These are phyloP conservation scores for Aspergillus spinulosporus DNA, from an alignment of 2,329 filamentous ascomycete species.

Conservation along the genomic window DNA sequence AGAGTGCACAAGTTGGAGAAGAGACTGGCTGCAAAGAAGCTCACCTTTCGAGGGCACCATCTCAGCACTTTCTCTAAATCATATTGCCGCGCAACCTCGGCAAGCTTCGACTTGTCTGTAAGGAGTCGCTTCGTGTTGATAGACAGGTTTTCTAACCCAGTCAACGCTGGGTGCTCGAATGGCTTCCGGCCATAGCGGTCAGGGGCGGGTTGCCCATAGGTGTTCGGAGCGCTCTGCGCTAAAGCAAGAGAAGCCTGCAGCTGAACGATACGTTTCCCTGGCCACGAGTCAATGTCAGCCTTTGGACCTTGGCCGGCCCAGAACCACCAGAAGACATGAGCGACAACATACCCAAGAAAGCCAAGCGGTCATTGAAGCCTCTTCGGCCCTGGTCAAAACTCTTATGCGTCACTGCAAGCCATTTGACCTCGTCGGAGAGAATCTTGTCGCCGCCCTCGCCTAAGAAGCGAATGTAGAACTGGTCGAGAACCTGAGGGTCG, in stretches of 20 bases:
- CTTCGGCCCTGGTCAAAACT: conserved; percentile 93
- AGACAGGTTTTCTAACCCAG: conserved; percentile 70
- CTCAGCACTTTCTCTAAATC: conserved; percentile 74
- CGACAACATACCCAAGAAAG: conserved; percentile 70
- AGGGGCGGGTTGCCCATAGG: conserved; percentile 30
- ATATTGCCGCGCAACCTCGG: conserved; percentile 66
- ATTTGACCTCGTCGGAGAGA: conserved; percentile 89
- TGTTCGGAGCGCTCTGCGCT: conserved; percentile 49
- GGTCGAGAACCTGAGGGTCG: conserved; percentile 71
- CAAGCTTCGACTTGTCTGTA: conserved; percentile 65
- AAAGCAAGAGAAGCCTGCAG: conserved; percentile 66
- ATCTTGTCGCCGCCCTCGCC: conserved; percentile 70
- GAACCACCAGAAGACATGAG: background rate
- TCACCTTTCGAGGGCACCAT: conserved; percentile 84
- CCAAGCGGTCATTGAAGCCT: conserved; percentile 90
- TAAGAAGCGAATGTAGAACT: conserved; percentile 74
- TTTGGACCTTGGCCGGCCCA: background rate
- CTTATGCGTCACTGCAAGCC: conserved; percentile 96
- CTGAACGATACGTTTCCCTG: conserved; percentile 64
- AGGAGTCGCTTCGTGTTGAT: conserved; percentile 60
- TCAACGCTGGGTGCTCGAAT: conserved; percentile 69
- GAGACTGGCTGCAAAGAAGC: conserved; percentile 27
- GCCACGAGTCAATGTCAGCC: background rate
- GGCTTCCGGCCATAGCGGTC: conserved; percentile 62
- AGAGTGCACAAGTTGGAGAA: conserved; percentile 6